A percentile compares a stretch with the other conserved stretches of the same genome.
Evolutionary conservation across 2,329 filamentous ascomycete genomes (phyloP).

Genomic region (Verticillium nonalfalfae): DNA sequence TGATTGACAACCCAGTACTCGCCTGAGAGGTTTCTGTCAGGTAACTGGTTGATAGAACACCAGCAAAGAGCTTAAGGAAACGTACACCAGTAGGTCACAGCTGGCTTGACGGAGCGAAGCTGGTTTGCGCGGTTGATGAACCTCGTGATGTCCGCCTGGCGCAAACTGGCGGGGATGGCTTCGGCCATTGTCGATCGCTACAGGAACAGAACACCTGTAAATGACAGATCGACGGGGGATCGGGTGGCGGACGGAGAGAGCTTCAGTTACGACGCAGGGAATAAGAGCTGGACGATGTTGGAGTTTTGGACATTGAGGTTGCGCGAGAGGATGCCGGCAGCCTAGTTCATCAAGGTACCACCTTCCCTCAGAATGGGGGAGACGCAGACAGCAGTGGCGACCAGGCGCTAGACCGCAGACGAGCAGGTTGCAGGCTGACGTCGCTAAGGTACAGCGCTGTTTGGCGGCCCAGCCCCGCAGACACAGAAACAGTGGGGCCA

Average conservation of each 20-base stretch:
- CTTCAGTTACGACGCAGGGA: neutral
- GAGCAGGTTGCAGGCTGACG: no score
- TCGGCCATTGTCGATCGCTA: slow-evolving; percentile 56
- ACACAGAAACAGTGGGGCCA: neutral
- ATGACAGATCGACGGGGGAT: neutral
- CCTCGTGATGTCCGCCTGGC: slow-evolving; percentile 73
- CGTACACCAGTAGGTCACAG: slow-evolving; percentile 93
- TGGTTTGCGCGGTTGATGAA: slow-evolving; percentile 81
- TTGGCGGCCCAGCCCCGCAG: neutral
- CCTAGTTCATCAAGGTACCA: no score
- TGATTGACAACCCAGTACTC: slow-evolving; percentile 92
- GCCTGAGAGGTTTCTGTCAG: slow-evolving; percentile 38
- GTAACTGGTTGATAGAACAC: neutral
- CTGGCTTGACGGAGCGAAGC: slow-evolving; percentile 77
- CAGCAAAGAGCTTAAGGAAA: slow-evolving; percentile 13
- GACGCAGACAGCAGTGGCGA: no score
- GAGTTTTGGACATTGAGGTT: no score
- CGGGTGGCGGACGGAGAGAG: neutral
- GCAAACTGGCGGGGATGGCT: slow-evolving; percentile 64
- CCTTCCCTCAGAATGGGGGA: no score
- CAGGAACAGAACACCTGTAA: neutral
- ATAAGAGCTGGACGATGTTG: no score
- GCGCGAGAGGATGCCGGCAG: no score
- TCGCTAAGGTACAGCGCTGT: neutral
- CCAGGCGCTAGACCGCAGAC: no score